Evolutionary conservation across 768 basidiomycete genomes (phyloP).

Genomic region (Leccinum uliginosum): DNA sequence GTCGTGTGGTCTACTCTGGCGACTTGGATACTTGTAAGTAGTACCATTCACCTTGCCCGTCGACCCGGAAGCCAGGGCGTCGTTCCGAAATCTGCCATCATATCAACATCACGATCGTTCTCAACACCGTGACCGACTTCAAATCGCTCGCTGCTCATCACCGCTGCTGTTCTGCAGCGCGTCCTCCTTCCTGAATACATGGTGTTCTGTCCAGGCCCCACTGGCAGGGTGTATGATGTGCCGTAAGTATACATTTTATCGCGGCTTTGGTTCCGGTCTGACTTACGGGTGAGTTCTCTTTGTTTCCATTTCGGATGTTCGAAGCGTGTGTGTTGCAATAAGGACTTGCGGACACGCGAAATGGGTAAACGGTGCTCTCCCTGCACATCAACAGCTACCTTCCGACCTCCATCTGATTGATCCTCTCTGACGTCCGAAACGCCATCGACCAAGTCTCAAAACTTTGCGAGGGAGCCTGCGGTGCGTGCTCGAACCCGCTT

Average conservation of each 20-base stretch:
- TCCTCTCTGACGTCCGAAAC: neutral
- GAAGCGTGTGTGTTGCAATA: neutral
- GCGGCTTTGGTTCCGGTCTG: neutral
- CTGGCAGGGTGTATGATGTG: constrained; percentile 90
- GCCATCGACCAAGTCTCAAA: neutral
- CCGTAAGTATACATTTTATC: constrained; percentile 42
- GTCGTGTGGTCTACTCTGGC: too few species aligned
- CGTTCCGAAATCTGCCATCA: too few species aligned
- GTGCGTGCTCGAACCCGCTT: neutral
- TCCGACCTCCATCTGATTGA: too few species aligned
- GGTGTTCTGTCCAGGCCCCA: constrained; percentile 48
- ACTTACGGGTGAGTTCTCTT: neutral
- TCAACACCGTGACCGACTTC: too few species aligned
- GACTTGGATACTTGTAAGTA: too few species aligned
- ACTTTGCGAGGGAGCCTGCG: neutral
- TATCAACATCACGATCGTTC: too few species aligned
- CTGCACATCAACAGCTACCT: too few species aligned
- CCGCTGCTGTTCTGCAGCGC: too few species aligned
- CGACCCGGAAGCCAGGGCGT: too few species aligned
- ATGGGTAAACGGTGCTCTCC: neutral
- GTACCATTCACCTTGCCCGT: too few species aligned
- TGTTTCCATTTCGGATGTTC: neutral
- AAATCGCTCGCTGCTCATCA: too few species aligned
- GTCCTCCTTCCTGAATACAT: too few species aligned
- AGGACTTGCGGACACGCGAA: neutral